Evolutionary conservation across 2,329 filamentous ascomycete genomes (phyloP).

Genomic region (Aspergillus ochraceus): DNA sequence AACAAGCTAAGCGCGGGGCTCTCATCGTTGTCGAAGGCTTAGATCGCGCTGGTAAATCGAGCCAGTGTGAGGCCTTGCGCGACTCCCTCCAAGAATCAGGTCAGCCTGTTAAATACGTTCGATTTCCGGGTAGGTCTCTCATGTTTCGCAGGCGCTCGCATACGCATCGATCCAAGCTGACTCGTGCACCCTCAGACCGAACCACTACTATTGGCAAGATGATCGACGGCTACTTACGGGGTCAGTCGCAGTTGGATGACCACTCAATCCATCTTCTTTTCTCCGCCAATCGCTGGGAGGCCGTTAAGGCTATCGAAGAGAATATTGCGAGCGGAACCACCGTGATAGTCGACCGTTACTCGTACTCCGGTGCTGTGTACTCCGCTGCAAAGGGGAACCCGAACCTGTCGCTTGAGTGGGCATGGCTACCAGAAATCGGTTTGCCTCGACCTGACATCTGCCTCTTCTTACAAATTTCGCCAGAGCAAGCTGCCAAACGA

Average conservation of each 20-base stretch:
- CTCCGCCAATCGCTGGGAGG: constrained; percentile 87
- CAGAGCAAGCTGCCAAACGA: constrained; percentile 68
- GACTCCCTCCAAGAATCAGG: constrained; percentile 53
- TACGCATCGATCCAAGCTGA: constrained; percentile 11
- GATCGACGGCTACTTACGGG: constrained; percentile 80
- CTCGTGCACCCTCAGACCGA: constrained; percentile 59
- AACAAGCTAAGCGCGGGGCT: constrained; percentile 56
- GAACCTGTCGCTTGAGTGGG: constrained; percentile 72
- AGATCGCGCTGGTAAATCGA: constrained; percentile 89
- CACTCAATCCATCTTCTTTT: constrained; percentile 89
- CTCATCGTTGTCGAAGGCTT: constrained; percentile 86
- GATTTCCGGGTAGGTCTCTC: constrained; percentile 61
- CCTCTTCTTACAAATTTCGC: constrained; percentile 79
- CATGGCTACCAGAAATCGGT: constrained; percentile 78
- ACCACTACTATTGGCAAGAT: constrained; percentile 81
- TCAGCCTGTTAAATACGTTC: constrained; percentile 56
- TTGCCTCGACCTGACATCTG: constrained; percentile 85
- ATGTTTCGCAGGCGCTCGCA: neutral
- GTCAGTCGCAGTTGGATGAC: constrained; percentile 72
- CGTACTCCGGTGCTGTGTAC: constrained; percentile 92
- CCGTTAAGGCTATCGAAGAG: constrained; percentile 42
- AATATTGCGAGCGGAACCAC: constrained; percentile 66
- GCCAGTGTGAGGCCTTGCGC: constrained; percentile 73
- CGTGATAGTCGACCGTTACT: constrained; percentile 88
- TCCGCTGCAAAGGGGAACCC: constrained; percentile 81